Percentiles rank a stretch among this genome's conserved stretches.
These are phyloP conservation scores for Haplosporangium gracile DNA, from an alignment of 192 early-diverging fungal genomes.

Conservation along the genomic window DNA sequence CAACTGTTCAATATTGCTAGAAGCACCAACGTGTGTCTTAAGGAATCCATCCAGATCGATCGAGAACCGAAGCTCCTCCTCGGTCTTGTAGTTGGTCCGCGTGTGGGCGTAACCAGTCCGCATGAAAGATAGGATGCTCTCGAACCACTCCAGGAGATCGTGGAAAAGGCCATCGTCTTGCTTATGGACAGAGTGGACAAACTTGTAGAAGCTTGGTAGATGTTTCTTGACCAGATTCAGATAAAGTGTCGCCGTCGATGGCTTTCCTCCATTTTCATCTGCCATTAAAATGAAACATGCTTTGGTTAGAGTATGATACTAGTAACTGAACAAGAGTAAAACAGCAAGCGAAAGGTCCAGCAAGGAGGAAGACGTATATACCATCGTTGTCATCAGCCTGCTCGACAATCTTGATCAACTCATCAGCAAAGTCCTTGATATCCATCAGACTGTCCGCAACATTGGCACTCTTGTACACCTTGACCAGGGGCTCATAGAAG, in stretches of 20 bases:
- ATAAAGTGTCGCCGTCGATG: slow-evolving; percentile 58
- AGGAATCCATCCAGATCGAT: slow-evolving; percentile 43
- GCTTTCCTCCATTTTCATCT: slow-evolving; percentile 16
- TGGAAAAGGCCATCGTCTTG: slow-evolving; percentile 64
- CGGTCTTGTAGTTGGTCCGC: slow-evolving; percentile 43
- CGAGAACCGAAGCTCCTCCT: slow-evolving; percentile 17
- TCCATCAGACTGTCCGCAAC: slow-evolving; percentile 66
- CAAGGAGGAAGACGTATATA: slow-evolving; percentile 11
- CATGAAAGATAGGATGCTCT: slow-evolving; percentile 58
- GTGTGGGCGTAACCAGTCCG: slow-evolving; percentile 46
- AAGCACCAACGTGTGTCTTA: slow-evolving; percentile 39
- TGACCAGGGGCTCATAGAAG: slow-evolving; percentile 70
- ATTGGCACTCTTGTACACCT: slow-evolving; percentile 70
- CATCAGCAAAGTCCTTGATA: slow-evolving; percentile 63
- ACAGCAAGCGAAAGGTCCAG: not conserved
- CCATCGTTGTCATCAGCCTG: slow-evolving; percentile 43
- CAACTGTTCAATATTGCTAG: slow-evolving; percentile 33
- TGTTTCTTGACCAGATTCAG: slow-evolving; percentile 62
- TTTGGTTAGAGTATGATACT: not conserved
- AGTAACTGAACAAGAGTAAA: not conserved
- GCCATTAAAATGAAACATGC: not conserved
- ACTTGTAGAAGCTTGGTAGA: slow-evolving; percentile 65
- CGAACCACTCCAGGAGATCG: slow-evolving; percentile 61
- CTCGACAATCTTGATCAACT: slow-evolving; percentile 68
- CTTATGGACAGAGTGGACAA: slow-evolving; percentile 67